Base-by-base conservation (phyloP, 1,139 yeast species). In the Magnusiomyces sp. region DNA sequence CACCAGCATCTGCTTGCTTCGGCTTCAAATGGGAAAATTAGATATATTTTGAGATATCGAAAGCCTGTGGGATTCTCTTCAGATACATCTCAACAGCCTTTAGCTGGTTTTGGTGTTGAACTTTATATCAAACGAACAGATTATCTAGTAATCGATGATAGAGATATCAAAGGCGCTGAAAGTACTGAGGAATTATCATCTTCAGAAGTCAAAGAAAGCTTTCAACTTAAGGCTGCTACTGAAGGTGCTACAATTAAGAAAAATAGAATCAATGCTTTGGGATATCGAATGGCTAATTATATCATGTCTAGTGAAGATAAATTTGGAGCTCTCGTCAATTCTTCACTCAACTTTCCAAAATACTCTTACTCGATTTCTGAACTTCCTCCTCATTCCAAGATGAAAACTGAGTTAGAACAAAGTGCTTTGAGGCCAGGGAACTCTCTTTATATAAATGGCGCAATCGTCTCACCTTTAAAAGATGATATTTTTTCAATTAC, bases 21-120 rank as follows among this genome's bases (percentile, higher is more conserved):
- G 51, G 84, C 95, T 0, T 61, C 68, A 7, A 64, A 70, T 1
- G 94, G 87, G 0, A 85, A 86, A 59, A 64, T 89, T 33, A 73
- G 87, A 51, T 83, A 86, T 62, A 75, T 82, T 2, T 79, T 95
- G 83, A 74, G 97, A 57, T 83, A 87, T 58, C 17, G 45, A 17
- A 72, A 79, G 6, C 79, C 80, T 0, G 14, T 42, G 16, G 44
- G 43, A n/a, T 31, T 36, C 1, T 46, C 47, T 1, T 50, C 44
- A 20, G 31, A 41, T 13, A 43, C 43, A 34, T 31, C 53, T 16
- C 58, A 59, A 7, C 79, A 77, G 42, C 45, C 59, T 0, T 62
- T 85, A 33, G 60, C 77, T 9, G 95, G 94, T 0, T 87, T 79
- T 63, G 94, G 89, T 1, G 81, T 76, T 5, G 82, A 76, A 41